These are phyloP conservation scores for Friedmanniomyces endolithicus DNA, from an alignment of 495 filamentous ascomycete species.

Conservation along the genomic window DNA sequence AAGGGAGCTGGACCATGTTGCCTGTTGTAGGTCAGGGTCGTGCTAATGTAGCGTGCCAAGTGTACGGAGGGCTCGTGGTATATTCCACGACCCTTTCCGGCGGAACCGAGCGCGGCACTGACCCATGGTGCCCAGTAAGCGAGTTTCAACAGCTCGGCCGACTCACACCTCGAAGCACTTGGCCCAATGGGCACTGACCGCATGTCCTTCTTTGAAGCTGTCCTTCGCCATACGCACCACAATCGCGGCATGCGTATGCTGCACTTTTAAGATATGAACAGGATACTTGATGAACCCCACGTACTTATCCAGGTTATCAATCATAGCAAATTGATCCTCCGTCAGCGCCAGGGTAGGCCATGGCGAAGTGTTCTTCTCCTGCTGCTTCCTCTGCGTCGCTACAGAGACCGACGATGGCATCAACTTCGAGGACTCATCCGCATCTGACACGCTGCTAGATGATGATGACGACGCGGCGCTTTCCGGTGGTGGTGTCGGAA, in stretches of 20 bases:
- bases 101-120: too few species aligned
- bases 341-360: slow-evolving; percentile 66
- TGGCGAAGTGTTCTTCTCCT: slow-evolving; percentile 18
- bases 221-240: slow-evolving; percentile 56
- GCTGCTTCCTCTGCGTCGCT: neutral
- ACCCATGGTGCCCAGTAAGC: too few species aligned
- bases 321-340: slow-evolving; percentile 68
- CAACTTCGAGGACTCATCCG: neutral
- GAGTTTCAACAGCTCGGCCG: too few species aligned
- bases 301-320: slow-evolving; percentile 53
- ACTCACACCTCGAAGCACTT: slow-evolving; percentile 47
- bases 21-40: too few species aligned
- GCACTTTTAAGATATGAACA: slow-evolving; percentile 69
- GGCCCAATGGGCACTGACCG: slow-evolving; percentile 74
- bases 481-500: slow-evolving; percentile 31
- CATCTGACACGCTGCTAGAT: neutral
- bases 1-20: too few species aligned
- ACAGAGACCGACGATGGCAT: neutral
- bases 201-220: slow-evolving; percentile 58
- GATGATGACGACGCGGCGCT: slow-evolving; percentile 5
- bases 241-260: slow-evolving; percentile 82
- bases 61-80: too few species aligned
- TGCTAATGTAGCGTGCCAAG: too few species aligned
- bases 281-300: slow-evolving; percentile 71
- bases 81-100: too few species aligned